Base-by-base conservation (phyloP, 257 asterid genomes). In the Paraleonurus japonicus region DNA sequence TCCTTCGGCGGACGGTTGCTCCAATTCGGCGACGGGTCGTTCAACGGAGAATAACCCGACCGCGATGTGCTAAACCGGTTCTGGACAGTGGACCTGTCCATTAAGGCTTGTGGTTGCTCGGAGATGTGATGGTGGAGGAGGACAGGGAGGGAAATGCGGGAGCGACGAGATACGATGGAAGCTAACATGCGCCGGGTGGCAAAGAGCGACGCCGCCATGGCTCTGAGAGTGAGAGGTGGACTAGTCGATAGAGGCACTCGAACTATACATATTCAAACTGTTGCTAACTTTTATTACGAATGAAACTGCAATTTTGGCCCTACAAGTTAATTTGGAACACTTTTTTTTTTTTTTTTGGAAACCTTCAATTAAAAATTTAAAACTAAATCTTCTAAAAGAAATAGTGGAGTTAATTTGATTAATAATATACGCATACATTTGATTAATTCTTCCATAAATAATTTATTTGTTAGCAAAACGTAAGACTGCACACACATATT, bases 21-120 rank as follows among this genome's bases (percentile, higher is more conserved):
- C 97, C 97, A 91, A 81, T 93, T 93, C 27, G 98, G 97, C 0
- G 97, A 86, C 62, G 98, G 96, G 84, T 93, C 96, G 70, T 94
- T 94, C 63, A 93, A 62, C 11, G 96, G 96, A 4, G 96, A 89
- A 78, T 90, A 90, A 7, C 97, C 98, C 60, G 95, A 78, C 15
- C 87, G 81, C 61, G 96, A 75, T 2, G 95, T 77, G 79, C 79
- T 84, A 77, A 81, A 70, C 32, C 97, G 93, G 60, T 78, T 76
- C 58, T 82, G 87, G 51, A 59, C 63, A 0, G 41, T 6, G 41
- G 75, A 55, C 28, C 70, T 50, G 61, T 61, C 69, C 48, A 68
- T 60, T 47, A 23, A 70, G 32, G 70, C 61, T 60, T 67, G 79
- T 17, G 4, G 78, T 28, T 23, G 26, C 26, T 57, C 65, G 57